Evolutionary conservation across 164 flowering plant species (phyloP).

Genomic region (Macadamia tetraphylla): DNA sequence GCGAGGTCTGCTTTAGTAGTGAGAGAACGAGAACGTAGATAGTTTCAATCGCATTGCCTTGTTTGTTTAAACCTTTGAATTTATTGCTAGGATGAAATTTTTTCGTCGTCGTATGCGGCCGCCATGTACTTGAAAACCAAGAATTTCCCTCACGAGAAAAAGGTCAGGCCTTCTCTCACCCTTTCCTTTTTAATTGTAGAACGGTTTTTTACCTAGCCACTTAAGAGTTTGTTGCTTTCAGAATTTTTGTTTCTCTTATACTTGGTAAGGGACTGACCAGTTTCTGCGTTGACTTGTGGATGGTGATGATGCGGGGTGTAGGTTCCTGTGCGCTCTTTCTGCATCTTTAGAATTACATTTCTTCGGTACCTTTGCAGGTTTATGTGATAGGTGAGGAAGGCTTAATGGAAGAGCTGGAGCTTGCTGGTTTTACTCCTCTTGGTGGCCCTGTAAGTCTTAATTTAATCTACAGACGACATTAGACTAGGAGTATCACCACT

Average conservation of each 20-base stretch:
- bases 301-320: no score
- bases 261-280: no score
- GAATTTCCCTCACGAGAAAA: conserved; percentile 66
- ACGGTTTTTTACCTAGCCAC: no score
- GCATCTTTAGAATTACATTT: background rate
- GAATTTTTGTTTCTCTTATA: no score
- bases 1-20: conserved; percentile 38
- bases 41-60: background rate
- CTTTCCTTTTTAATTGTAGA: background rate
- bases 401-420: conserved; percentile 75
- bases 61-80: background rate
- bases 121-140: conserved; percentile 89
- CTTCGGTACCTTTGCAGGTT: conserved; percentile 39
- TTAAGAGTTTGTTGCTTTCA: no score
- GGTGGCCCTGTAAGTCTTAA: conserved; percentile 78
- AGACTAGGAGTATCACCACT: background rate
- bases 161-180: conserved; percentile 38
- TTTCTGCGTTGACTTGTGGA: no score
- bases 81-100: conserved; percentile 77
- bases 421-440: conserved; percentile 78
- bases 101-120: conserved; percentile 90
- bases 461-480: background rate
- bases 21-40: no score
- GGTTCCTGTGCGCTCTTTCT: no score
- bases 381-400: conserved; percentile 93